Conservation (phyloP, 1,139 yeast species). For the Yamadazyma oceani region DNA sequence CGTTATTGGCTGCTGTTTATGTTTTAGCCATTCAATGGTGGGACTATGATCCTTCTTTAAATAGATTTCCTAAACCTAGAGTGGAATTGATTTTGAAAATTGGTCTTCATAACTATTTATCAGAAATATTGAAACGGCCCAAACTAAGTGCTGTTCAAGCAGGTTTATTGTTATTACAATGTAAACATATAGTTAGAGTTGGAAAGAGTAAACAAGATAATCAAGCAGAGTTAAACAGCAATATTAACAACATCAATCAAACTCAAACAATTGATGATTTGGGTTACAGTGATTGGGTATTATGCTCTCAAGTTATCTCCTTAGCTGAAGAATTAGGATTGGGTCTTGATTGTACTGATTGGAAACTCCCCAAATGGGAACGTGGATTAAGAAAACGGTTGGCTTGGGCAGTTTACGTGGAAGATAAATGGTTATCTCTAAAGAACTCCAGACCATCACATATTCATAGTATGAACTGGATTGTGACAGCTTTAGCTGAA, state of each 20-base stretch:
- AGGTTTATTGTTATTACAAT: conserved; percentile 66
- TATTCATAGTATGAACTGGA: conserved; percentile 65
- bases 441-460: conserved; percentile 83
- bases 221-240: conserved; percentile 3
- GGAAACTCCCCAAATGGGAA: conserved; percentile 95
- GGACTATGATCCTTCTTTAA: conserved; percentile 74
- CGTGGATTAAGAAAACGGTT: conserved; percentile 76
- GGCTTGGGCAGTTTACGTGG: conserved; percentile 92
- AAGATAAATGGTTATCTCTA: conserved; percentile 84
- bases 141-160: conserved; percentile 81
- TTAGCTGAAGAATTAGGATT: conserved; percentile 83
- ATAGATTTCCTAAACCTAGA: conserved; percentile 65
- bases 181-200: conserved; percentile 45
- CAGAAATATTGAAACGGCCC: conserved; percentile 70
- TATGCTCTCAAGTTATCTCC: conserved; percentile 84
- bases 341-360: conserved; percentile 79
- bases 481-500: conserved; percentile 58
- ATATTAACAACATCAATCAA: conserved; percentile 8
- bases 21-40: conserved; percentile 79
- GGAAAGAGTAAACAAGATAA: conserved; percentile 8
- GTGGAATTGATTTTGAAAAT: conserved; percentile 45
- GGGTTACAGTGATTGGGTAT: conserved; percentile 74
- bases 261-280: conserved; percentile 32
- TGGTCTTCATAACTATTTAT: conserved; percentile 60
- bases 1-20: conserved; percentile 73